Percentiles rank a stretch among this genome's conserved stretches.
Conservation (phyloP, 805 yeast species). For the Candida gorgasii region DNA sequence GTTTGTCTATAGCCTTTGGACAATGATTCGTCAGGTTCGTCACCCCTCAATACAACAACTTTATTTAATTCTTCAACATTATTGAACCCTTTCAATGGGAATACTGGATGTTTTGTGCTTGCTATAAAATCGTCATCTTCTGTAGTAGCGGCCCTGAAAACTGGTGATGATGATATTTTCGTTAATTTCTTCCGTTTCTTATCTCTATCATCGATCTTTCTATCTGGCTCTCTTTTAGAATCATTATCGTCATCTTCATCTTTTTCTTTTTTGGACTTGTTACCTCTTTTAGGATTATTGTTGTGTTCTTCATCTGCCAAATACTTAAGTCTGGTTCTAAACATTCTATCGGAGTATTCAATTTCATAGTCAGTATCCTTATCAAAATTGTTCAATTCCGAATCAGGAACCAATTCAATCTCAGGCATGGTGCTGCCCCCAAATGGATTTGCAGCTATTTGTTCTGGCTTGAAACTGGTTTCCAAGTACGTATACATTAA, state of each 20-base stretch:
- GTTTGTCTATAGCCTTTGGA: background rate
- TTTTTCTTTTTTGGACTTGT: conserved; percentile 28
- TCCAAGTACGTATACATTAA: conserved; percentile 77
- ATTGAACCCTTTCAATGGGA: conserved; percentile 26
- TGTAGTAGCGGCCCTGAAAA: background rate
- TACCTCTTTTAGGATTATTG: conserved; percentile 33
- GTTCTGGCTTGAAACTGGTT: conserved; percentile 58
- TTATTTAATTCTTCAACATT: conserved; percentile 13
- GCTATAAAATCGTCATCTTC: conserved; percentile 10
- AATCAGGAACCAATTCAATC: conserved; percentile 29
- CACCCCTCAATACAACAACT: conserved; percentile 7
- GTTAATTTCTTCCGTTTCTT: conserved; percentile 9
- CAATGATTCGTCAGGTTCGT: conserved; percentile 4
- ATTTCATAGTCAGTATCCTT: conserved; percentile 50
- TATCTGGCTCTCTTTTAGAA: conserved; percentile 3
- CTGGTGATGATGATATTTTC: background rate
- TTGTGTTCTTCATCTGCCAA: conserved; percentile 41
- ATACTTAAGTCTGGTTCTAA: conserved; percentile 39
- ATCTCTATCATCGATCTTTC: conserved; percentile 6
- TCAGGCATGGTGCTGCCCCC: conserved; percentile 43
- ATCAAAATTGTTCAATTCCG: conserved; percentile 34
- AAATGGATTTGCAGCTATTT: conserved; percentile 60
- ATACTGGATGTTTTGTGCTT: conserved; percentile 15
- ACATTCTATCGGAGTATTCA: conserved; percentile 51
- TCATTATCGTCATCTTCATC: conserved; percentile 18